Evolutionary conservation across 129 eudicot species (phyloP), one percentile per base, ranked within the genome.

Genomic region (Helianthus tuberosus): DNA sequence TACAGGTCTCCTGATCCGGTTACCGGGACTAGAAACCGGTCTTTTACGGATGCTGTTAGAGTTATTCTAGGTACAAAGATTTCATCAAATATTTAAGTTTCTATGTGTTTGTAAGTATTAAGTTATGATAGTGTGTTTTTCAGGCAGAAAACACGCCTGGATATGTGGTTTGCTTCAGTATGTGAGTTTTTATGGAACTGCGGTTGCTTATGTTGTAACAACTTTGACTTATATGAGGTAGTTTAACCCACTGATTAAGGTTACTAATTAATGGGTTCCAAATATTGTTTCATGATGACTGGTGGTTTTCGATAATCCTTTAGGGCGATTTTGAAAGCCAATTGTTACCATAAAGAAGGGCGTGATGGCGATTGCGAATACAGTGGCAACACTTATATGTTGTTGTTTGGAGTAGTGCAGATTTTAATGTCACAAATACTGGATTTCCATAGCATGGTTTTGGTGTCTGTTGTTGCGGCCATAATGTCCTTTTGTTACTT

Each of bases 401-500:
- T 87, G 20, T 3, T 87, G 38, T 90, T 90, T 54, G 96, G 96
- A 20, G 66, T 66, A 9, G 71, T 86, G 64, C 86, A 90, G 80
- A 41, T 87, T 6, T 4, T 87, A 4, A 52, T 83, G 72, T 90
- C 96, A 25, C 93, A 90, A 60, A 87, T 87, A 72, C 96, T 91
- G 2, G 80, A 90, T 77, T 85, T 90, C 62, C 90, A 87, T 58
- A 83, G 87, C 86, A 83, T 87, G 91, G 91, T 73, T 10, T 87
- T 84, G 90, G 82, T 87, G 1, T 90, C 91, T 13, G 52, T 79
- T 44, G 51, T 83, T 73, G 96, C 93, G 11, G 86, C 96, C 41
- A 46, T 81, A 32, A 90, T 90, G 96, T 90, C 93, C 13, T 90
- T 90, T 73, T 53, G 77, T 49, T 90, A 87, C 59, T 44, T 93